Evolutionary conservation across 2,329 filamentous ascomycete species (phyloP).

Genomic region (Elsinoe arachidis): DNA sequence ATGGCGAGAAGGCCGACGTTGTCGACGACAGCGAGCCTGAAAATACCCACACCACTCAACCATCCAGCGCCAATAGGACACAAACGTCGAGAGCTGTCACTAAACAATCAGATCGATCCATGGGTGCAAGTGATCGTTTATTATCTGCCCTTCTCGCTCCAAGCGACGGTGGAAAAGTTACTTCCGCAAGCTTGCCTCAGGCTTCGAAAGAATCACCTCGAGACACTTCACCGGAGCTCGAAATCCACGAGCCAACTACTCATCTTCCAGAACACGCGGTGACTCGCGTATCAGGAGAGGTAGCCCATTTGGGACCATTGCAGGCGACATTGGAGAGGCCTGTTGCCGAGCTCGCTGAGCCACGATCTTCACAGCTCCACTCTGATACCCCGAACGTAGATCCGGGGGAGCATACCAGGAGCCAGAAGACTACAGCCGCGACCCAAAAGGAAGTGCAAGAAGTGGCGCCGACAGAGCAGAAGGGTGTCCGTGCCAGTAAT

Average conservation of each 20-base stretch:
- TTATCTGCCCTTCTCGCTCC: background rate
- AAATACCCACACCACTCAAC: no score
- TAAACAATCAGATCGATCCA: no score
- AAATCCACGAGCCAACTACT: background rate
- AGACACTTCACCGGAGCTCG: background rate
- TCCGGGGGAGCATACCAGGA: background rate
- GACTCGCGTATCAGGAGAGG: no score
- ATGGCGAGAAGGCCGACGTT: background rate
- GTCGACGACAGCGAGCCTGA: slow-evolving; percentile 4
- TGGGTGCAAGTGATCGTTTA: no score
- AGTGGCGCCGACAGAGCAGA: background rate
- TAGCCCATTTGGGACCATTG: no score
- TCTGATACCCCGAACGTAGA: no score
- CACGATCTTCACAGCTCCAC: no score
- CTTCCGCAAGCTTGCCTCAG: background rate
- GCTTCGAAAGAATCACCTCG: background rate
- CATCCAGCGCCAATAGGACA: no score
- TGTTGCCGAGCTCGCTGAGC: no score
- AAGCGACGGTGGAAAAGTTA: background rate
- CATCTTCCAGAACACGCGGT: background rate
- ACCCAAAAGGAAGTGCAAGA: background rate
- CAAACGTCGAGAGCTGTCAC: no score
- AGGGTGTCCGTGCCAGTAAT: background rate
- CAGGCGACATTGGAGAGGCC: no score
- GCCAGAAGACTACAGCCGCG: background rate